Conservation (phyloP, 129 eudicot genomes). For the Arctium lappa region DNA sequence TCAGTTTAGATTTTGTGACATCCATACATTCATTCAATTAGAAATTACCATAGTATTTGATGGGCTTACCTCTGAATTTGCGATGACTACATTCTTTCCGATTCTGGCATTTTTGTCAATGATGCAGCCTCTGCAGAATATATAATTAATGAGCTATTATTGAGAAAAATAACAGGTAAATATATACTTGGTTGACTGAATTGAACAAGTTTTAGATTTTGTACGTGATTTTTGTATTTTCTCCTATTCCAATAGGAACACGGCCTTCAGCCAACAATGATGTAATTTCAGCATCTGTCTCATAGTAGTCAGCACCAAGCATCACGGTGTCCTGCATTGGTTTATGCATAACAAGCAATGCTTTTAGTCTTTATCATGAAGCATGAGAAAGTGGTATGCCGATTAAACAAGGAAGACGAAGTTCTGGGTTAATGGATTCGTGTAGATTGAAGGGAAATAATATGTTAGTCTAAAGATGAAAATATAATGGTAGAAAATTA, state of each 20-base stretch:
- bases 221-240: slow-evolving; percentile 79
- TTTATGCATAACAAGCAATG: slow-evolving; percentile 20
- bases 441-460: neutral
- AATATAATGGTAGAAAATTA: neutral
- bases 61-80: slow-evolving; percentile 81
- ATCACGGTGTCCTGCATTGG: slow-evolving; percentile 82
- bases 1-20: neutral
- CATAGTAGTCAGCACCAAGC: slow-evolving; percentile 99
- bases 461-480: neutral
- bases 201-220: neutral
- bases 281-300: slow-evolving; percentile 72
- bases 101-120: slow-evolving; percentile 97
- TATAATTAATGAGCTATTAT: neutral
- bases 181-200: neutral
- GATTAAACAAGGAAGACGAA: neutral
- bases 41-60: neutral
- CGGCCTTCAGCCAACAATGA: slow-evolving; percentile 77
- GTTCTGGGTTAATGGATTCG: neutral
- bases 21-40: neutral
- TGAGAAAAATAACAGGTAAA: neutral
- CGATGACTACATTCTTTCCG: slow-evolving; percentile 85
- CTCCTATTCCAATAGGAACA: slow-evolving; percentile 94
- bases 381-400: neutral
- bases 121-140: slow-evolving; percentile 72
- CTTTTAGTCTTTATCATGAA: slow-evolving; percentile 11